These are phyloP conservation scores for Alternaria sp. DNA, from an alignment of 2,329 filamentous ascomycete species.

Conservation along the genomic window DNA sequence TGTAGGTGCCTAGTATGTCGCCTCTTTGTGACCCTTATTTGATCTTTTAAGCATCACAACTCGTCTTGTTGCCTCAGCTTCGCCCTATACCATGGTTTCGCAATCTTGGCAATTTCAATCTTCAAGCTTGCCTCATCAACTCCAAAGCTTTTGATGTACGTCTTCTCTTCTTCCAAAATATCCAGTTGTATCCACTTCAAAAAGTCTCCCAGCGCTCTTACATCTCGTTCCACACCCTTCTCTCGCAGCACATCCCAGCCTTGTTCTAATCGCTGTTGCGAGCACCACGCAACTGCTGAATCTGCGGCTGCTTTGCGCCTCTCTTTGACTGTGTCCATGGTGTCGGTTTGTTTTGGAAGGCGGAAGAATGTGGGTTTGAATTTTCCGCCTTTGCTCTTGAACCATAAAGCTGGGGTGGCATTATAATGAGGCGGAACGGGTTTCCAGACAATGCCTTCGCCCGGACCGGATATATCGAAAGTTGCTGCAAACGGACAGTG, in stretches of 20 bases:
- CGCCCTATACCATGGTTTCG: constrained; percentile 7
- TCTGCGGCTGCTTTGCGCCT: constrained; percentile 20
- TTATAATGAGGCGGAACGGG: neutral
- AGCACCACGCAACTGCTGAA: constrained; percentile 31
- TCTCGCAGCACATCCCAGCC: constrained; percentile 38
- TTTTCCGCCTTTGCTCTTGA: constrained; percentile 23
- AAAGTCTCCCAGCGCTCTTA: constrained; percentile 26
- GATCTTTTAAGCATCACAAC: neutral
- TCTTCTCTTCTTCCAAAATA: constrained; percentile 33
- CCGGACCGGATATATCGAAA: neutral
- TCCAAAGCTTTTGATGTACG: constrained; percentile 25
- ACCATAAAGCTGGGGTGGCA: neutral
- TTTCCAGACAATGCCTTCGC: constrained; percentile 7
- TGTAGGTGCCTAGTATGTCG: neutral
- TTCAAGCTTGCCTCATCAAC: constrained; percentile 31
- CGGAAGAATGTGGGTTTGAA: constrained; percentile 38
- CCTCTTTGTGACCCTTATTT: neutral
- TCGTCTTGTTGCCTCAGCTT: neutral
- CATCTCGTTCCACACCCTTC: constrained; percentile 16
- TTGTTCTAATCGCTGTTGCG: constrained; percentile 32
- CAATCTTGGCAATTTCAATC: constrained; percentile 34
- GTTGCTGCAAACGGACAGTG: neutral
- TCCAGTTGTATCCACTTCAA: constrained; percentile 39
- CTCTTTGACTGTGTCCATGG: constrained; percentile 8
- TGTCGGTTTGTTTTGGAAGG: constrained; percentile 21